Evolutionary conservation across 176 grass and related monocot genomes (phyloP).

Genomic region (Juncus effusus): DNA sequence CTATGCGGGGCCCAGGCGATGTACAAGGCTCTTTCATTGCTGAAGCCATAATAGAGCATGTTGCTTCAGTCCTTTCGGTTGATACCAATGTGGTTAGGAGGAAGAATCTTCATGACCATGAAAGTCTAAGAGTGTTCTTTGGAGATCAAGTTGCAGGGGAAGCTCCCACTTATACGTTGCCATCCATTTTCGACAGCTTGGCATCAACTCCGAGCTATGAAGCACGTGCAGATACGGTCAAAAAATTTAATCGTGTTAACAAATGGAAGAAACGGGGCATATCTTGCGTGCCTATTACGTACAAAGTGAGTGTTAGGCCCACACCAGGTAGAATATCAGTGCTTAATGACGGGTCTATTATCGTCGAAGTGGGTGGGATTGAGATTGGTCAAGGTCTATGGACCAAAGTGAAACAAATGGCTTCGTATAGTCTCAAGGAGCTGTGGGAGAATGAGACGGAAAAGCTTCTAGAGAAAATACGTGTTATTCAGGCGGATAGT

Average conservation of each 20-base stretch:
- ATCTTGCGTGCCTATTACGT: constrained; percentile 69
- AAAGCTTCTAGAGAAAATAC: constrained; percentile 49
- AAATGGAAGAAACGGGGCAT: constrained; percentile 82
- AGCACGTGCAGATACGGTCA: constrained; percentile 23
- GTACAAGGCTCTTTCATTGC: constrained; percentile 78
- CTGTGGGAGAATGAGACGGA: constrained; percentile 36
- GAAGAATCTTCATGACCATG: constrained; percentile 63
- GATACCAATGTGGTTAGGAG: constrained; percentile 48
- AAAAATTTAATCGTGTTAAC: constrained; percentile 48
- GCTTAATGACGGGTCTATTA: constrained; percentile 75
- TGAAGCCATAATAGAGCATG: constrained; percentile 83
- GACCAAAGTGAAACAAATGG: constrained; percentile 85
- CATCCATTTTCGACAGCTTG: constrained; percentile 59
- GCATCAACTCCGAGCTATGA: constrained; percentile 51
- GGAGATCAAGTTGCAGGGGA: constrained; percentile 32
- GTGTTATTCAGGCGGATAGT: constrained; percentile 70
- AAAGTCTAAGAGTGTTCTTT: constrained; percentile 52
- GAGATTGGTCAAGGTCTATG: constrained; percentile 82
- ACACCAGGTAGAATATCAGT: constrained; percentile 84
- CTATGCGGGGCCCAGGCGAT: constrained; percentile 59
- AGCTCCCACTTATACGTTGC: constrained; percentile 55
- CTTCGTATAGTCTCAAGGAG: constrained; percentile 51
- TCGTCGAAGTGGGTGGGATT: constrained; percentile 82
- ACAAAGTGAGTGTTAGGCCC: constrained; percentile 32
- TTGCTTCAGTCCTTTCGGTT: constrained; percentile 43